A percentile compares a stretch with the other conserved stretches of the same genome.
Conservation (phyloP, 2,329 filamentous ascomycete species). For the Colletotrichum zoysiae region DNA sequence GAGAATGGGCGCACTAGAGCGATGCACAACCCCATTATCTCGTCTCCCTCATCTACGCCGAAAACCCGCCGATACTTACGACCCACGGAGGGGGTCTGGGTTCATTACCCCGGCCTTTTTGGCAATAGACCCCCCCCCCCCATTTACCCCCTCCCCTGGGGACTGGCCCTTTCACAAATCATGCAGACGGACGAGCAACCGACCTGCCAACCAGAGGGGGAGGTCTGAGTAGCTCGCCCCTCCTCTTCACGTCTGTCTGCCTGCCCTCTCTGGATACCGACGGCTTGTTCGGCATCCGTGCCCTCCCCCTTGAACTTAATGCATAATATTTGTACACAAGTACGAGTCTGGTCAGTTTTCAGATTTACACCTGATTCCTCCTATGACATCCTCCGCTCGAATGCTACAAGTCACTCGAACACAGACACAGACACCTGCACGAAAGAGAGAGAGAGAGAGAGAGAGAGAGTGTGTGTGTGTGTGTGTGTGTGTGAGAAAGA, state of each 20-base stretch:
- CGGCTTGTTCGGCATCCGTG: conserved; percentile 23
- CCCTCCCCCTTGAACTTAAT: conserved; percentile 3
- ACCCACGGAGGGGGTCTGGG: neutral
- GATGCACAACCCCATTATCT: conserved; percentile 12
- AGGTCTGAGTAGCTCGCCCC: too few relatives aligned
- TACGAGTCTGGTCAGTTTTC: conserved; percentile 12
- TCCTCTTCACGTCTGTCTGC: neutral
- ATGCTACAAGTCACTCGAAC: neutral
- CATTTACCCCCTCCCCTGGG: too few relatives aligned
- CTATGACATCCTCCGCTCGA: neutral
- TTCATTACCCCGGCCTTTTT: neutral
- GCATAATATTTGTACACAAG: neutral
- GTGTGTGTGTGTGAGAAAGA: too few relatives aligned
- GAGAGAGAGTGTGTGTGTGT: neutral
- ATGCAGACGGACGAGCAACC: neutral
- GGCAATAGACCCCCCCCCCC: neutral
- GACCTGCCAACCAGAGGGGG: conserved; percentile 1
- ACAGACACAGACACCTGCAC: neutral
- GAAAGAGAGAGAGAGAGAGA: neutral
- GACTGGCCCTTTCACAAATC: conserved; percentile 1
- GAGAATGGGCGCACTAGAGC: neutral
- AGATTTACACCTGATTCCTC: neutral
- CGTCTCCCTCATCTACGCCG: conserved; percentile 2
- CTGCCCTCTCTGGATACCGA: neutral
- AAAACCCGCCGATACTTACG: neutral